These are phyloP conservation scores for Phytophthora multivora DNA, from an alignment of 352 stramenopile species.

Conservation along the genomic window DNA sequence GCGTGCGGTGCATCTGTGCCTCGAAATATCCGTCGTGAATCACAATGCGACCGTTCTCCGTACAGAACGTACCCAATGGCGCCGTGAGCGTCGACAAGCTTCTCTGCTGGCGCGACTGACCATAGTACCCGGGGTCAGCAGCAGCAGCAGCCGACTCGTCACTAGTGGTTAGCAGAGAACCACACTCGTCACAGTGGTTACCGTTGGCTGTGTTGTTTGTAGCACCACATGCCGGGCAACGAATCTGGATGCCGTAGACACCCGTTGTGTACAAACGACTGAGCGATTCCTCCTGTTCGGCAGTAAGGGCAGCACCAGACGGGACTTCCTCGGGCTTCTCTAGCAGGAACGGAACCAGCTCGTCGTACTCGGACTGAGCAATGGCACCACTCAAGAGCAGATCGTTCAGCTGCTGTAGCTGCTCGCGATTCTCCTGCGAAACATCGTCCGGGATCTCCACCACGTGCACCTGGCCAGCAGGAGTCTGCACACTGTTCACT, in stretches of 20 bases:
- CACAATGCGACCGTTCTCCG: constrained; percentile 75
- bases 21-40: constrained; percentile 90
- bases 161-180: constrained; percentile 81
- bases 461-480: constrained; percentile 74
- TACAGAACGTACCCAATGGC: constrained; percentile 77
- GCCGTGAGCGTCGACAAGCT: constrained; percentile 66
- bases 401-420: constrained; percentile 87
- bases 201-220: constrained; percentile 90
- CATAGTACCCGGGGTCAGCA: constrained; percentile 55
- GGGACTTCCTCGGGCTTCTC: constrained; percentile 65
- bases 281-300: constrained; percentile 84
- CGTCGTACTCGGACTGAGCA: constrained; percentile 84
- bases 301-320: constrained; percentile 68
- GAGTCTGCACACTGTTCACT: constrained; percentile 75
- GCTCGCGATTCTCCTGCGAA: constrained; percentile 86
- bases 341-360: constrained; percentile 87
- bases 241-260: constrained; percentile 88
- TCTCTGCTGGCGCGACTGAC: constrained; percentile 60
- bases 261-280: constrained; percentile 76
- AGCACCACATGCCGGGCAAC: constrained; percentile 81
- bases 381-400: constrained; percentile 84
- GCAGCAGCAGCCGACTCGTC: constrained; percentile 58
- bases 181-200: constrained; percentile 88
- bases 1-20: constrained; percentile 84
- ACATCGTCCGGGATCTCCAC: constrained; percentile 85